Evolutionary conservation across 257 asterid genomes (phyloP).

Genomic region (Solanum sejunctum): DNA sequence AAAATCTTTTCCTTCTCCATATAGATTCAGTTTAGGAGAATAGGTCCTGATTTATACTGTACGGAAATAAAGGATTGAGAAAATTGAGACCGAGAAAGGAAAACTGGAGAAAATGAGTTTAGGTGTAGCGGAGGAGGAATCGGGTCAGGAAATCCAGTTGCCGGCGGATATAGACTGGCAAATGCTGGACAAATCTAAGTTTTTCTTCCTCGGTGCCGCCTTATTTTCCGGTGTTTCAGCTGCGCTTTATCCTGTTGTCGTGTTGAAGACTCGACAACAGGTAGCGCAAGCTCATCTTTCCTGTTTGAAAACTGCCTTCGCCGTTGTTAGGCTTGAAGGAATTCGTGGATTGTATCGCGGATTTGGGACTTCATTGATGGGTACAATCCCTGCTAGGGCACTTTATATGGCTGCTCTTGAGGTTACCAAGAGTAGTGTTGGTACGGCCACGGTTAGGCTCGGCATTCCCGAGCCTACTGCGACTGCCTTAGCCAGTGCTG

Average conservation of each 20-base stretch:
- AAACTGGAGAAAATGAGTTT: slow-evolving; percentile 35
- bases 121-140: slow-evolving; percentile 34
- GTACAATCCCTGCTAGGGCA: slow-evolving; percentile 80
- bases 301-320: slow-evolving; percentile 27
- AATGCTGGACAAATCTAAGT: slow-evolving; percentile 65
- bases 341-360: slow-evolving; percentile 61
- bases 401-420: slow-evolving; percentile 66
- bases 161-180: slow-evolving; percentile 71
- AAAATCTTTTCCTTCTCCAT: neutral
- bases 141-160: slow-evolving; percentile 33
- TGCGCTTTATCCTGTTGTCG: slow-evolving; percentile 51
- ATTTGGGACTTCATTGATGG: slow-evolving; percentile 62
- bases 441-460: slow-evolving; percentile 30
- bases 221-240: slow-evolving; percentile 67
- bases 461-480: slow-evolving; percentile 52
- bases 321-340: slow-evolving; percentile 47
- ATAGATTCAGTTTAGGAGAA: neutral
- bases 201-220: slow-evolving; percentile 70
- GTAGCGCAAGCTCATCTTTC: slow-evolving; percentile 48
- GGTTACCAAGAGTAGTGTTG: slow-evolving; percentile 63
- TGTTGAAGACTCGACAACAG: slow-evolving; percentile 69
- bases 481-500: slow-evolving; percentile 51
- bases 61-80: neutral
- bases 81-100: neutral
- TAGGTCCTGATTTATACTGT: neutral